Evolutionary conservation across 148 eudicot genomes (phyloP).

Genomic region (Tetragonia tetragonoides): DNA sequence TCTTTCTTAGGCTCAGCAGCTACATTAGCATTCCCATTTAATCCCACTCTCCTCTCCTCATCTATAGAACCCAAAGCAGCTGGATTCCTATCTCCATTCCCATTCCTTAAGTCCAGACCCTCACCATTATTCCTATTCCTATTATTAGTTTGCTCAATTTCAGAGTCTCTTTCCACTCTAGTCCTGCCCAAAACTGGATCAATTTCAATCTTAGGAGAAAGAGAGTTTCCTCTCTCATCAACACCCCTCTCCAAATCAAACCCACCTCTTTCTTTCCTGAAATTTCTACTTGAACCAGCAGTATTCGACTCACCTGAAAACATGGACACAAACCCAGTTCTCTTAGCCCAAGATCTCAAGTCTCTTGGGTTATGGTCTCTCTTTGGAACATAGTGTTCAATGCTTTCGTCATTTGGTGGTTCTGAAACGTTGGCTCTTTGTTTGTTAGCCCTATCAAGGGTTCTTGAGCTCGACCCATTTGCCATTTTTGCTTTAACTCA

Average conservation of each 20-base stretch:
- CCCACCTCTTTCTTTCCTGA: slow-evolving; percentile 31
- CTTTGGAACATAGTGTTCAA: slow-evolving; percentile 68
- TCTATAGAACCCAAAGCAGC: slow-evolving; percentile 23
- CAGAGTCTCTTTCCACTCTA: slow-evolving; percentile 38
- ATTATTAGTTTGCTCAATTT: slow-evolving; percentile 51
- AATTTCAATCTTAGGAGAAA: slow-evolving; percentile 65
- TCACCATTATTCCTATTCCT: slow-evolving; percentile 1
- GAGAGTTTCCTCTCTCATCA: slow-evolving; percentile 36
- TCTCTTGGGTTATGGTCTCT: slow-evolving; percentile 76
- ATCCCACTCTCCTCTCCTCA: slow-evolving; percentile 37
- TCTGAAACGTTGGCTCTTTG: slow-evolving; percentile 40
- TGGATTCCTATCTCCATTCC: background rate
- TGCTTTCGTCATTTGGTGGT: slow-evolving; percentile 22
- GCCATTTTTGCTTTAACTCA: slow-evolving; percentile 50
- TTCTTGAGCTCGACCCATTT: slow-evolving; percentile 63
- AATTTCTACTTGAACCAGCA: slow-evolving; percentile 37
- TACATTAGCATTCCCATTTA: slow-evolving; percentile 32
- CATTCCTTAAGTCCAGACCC: slow-evolving; percentile 13
- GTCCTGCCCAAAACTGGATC: slow-evolving; percentile 66
- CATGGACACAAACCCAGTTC: slow-evolving; percentile 85
- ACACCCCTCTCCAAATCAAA: slow-evolving; percentile 58
- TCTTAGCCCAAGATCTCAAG: slow-evolving; percentile 93
- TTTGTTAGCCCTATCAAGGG: slow-evolving; percentile 31
- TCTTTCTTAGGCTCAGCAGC: slow-evolving; percentile 39
- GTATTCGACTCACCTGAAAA: slow-evolving; percentile 60